Conservation (phyloP, 202 grass and related monocot genomes). For the Dendrocalamus latiflorus region DNA sequence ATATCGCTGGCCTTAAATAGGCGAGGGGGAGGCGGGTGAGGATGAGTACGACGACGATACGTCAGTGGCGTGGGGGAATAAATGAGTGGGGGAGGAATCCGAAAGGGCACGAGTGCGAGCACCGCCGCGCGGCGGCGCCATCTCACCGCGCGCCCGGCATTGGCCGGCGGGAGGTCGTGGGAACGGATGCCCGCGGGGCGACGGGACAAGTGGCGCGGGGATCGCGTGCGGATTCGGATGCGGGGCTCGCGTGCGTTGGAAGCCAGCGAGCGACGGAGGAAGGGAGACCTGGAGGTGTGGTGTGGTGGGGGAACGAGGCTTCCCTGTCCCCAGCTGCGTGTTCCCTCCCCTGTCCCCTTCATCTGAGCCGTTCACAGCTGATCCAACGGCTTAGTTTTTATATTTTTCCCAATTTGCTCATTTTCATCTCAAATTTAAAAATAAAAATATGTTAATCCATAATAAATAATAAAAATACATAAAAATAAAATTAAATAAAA, state of each 20-base stretch:
- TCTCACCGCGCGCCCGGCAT: constrained; percentile 22
- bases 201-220: constrained; percentile 28
- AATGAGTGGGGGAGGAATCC: constrained; percentile 13
- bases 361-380: too few species aligned
- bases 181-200: neutral
- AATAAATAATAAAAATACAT: too few species aligned
- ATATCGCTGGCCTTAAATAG: constrained; percentile 66
- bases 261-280: neutral
- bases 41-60: constrained; percentile 12
- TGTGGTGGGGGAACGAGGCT: neutral
- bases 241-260: constrained; percentile 36
- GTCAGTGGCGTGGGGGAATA: constrained; percentile 17
- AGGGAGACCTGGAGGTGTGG: neutral
- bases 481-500: too few species aligned
- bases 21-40: neutral
- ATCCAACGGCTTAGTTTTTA: too few species aligned
- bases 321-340: too few species aligned
- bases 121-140: constrained; percentile 38
- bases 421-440: too few species aligned
- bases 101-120: neutral
- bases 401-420: too few species aligned
- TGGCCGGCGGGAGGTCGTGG: neutral
- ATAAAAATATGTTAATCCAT: too few species aligned
- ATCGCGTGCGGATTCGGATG: constrained; percentile 43
- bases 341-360: too few species aligned